These are phyloP conservation scores for Microascus cirrosus DNA, from an alignment of 2,329 filamentous ascomycete species.

Conservation along the genomic window DNA sequence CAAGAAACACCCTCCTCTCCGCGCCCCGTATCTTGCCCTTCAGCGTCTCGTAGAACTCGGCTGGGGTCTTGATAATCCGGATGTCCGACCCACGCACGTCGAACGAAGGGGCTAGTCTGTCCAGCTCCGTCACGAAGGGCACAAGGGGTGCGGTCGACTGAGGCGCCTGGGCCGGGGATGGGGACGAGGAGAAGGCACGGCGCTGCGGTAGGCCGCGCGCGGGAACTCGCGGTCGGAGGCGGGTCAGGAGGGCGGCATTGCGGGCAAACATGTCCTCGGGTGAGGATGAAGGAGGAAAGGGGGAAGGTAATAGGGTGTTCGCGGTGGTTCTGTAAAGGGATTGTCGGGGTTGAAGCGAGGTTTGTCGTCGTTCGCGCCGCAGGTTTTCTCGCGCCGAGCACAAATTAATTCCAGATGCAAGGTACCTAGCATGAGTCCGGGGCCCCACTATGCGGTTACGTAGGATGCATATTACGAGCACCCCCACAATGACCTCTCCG, in stretches of 20 bases:
- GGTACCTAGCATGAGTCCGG: no score
- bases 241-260: not conserved
- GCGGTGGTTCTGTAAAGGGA: no score
- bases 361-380: no score
- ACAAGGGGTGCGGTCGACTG: slow-evolving; percentile 24
- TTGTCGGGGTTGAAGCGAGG: no score
- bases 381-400: no score
- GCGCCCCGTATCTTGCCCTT: slow-evolving; percentile 82
- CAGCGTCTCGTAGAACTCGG: slow-evolving; percentile 83
- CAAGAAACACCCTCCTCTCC: slow-evolving; percentile 72
- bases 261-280: slow-evolving; percentile 4
- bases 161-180: slow-evolving; percentile 16
- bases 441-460: no score
- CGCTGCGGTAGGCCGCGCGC: not conserved
- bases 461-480: no score
- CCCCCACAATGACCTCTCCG: no score
- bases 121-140: slow-evolving; percentile 59
- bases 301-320: not conserved
- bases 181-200: slow-evolving; percentile 11
- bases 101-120: slow-evolving; percentile 83
- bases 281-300: not conserved
- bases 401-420: no score
- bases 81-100: slow-evolving; percentile 75
- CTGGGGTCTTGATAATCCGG: slow-evolving; percentile 64
- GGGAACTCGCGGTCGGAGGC: not conserved